These are phyloP conservation scores for Penicillium thymicola DNA, from an alignment of 2,329 filamentous ascomycete species.

Conservation along the genomic window DNA sequence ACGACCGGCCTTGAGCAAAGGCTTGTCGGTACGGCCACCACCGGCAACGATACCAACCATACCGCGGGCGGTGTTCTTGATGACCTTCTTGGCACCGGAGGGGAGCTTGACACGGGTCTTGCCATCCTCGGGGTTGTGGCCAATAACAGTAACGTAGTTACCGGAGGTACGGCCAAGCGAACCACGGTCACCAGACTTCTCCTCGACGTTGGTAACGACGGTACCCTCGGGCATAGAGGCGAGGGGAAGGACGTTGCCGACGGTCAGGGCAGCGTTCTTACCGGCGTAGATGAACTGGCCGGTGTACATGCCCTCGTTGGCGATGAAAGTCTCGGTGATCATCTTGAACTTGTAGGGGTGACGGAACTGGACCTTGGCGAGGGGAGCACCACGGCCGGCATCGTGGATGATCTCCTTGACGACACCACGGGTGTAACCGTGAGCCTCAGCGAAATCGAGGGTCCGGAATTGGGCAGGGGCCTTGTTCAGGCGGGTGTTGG, in stretches of 20 bases:
- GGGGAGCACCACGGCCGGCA: conserved; percentile 93
- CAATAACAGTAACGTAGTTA: conserved; percentile 98
- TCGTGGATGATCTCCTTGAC: conserved; percentile 99
- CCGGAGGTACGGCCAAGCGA: conserved; percentile 93
- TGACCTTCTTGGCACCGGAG: conserved; percentile 97
- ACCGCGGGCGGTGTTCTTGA: conserved; percentile 85
- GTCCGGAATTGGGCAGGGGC: conserved; percentile 91
- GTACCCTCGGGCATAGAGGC: conserved; percentile 97
- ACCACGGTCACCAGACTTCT: conserved; percentile 97
- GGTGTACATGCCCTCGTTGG: conserved; percentile 99
- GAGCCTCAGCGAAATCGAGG: conserved; percentile 93
- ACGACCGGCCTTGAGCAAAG: conserved; percentile 97
- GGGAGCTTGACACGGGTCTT: conserved; percentile 99
- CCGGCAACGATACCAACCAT: conserved; percentile 99
- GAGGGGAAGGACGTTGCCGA: conserved; percentile 96
- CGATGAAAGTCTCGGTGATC: conserved; percentile 98
- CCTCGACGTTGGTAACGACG: conserved; percentile 98
- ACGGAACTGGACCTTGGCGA: conserved; percentile 95
- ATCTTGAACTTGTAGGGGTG: conserved; percentile 98
- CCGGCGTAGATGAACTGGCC: conserved; percentile 99
- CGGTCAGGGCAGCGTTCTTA: conserved; percentile 94
- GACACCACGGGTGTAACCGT: conserved; percentile 95
- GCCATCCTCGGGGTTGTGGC: conserved; percentile 97
- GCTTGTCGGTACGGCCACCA: conserved; percentile 99
- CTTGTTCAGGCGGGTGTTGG: conserved; percentile 91